A percentile compares a stretch with the other conserved stretches of the same genome.
phyloP scores from a whole-genome alignment of 2,329 filamentous ascomycete genomes.

The Cadophora sp. region DNA sequence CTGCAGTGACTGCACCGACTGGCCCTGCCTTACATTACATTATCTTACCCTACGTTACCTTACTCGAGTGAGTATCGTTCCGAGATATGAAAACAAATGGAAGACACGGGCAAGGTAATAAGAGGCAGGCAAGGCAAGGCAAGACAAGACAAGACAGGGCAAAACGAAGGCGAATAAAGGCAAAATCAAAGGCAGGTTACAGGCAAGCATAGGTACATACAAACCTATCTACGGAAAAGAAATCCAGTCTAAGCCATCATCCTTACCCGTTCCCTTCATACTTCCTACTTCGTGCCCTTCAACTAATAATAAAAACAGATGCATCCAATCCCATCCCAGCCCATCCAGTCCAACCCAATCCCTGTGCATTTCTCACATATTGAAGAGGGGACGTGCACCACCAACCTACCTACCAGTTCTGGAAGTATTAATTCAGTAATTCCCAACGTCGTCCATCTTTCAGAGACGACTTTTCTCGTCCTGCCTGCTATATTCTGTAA shows the following conservation, averaged over 20 bases:
- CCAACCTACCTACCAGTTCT: neutral
- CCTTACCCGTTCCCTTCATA: neutral
- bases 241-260: neutral
- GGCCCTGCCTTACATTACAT: too few relatives aligned
- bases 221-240: too few relatives aligned
- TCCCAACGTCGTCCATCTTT: conserved; percentile 2
- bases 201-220: too few relatives aligned
- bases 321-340: neutral
- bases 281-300: neutral
- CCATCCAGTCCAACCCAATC: neutral
- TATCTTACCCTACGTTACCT: neutral
- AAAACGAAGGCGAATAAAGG: too few relatives aligned
- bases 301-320: neutral
- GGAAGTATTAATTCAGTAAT: conserved; percentile 12
- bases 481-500: neutral
- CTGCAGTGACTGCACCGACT: too few relatives aligned
- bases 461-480: neutral
- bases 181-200: too few relatives aligned
- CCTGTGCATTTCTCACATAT: conserved; percentile 3
- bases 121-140: too few relatives aligned
- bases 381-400: conserved; percentile 2
- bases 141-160: too few relatives aligned
- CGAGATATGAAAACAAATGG: too few relatives aligned
- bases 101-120: too few relatives aligned
- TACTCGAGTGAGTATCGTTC: neutral